A percentile compares a stretch with the other conserved stretches of the same genome.
phyloP scores from a whole-genome alignment of 2,329 filamentous ascomycete genomes.

The Fusarium aywerte region DNA sequence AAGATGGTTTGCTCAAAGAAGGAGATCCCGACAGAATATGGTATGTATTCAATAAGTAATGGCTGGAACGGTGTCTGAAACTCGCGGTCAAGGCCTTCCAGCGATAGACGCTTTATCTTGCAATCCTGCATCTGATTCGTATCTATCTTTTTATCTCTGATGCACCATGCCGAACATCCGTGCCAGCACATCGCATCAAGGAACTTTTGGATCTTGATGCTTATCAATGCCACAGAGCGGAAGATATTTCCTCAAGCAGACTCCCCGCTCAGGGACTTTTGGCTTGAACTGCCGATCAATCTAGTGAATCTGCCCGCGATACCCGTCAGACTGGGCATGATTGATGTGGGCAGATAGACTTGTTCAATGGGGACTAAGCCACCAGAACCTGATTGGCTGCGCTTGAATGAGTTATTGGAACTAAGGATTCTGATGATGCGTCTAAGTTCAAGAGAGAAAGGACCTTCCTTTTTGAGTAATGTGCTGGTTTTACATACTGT shows the following conservation, averaged over 20 bases:
- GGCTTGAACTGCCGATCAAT: background rate
- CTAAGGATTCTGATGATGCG: background rate
- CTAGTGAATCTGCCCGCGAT: no score
- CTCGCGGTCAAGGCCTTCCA: rapidly evolving
- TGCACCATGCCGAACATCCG: background rate
- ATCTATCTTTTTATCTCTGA: background rate
- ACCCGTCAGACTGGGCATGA: no score
- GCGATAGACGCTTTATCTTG: background rate
- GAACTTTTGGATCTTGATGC: background rate
- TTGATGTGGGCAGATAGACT: background rate
- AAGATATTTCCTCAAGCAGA: background rate
- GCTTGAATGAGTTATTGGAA: background rate
- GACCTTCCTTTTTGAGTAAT: conserved; percentile 3
- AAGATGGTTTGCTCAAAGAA: no score
- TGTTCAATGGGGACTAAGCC: background rate
- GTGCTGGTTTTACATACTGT: no score
- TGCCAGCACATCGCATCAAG: background rate
- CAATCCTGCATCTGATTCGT: background rate
- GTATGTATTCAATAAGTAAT: no score
- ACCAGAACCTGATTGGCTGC: background rate
- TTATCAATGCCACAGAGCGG: background rate
- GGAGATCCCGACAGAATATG: no score
- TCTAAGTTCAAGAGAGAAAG: background rate
- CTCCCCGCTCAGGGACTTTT: background rate
- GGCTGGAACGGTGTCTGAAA: background rate